Evolutionary conservation across 1,139 yeast species (phyloP), one percentile per base, ranked within the genome.

Genomic region (Nadsonia commutata): DNA sequence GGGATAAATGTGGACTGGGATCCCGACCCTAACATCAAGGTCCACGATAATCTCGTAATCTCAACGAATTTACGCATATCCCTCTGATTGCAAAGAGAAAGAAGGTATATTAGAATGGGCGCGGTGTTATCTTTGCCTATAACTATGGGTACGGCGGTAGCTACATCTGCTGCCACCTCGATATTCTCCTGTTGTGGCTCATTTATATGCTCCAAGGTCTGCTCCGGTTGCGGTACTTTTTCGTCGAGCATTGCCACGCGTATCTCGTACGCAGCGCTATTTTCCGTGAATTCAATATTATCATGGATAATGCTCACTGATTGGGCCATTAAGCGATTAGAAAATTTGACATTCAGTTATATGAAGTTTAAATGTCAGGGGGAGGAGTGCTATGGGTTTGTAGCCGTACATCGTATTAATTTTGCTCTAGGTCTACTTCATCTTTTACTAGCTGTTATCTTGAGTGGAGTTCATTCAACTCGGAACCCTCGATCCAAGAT

Each of bases 221-320:
- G 85, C 39, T 65, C 67, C 21, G 66, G 70, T 36, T 68, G 72
- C 53, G 64, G 66, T 48, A 65, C 65, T 42, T 86, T 64, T 64
- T 80, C 67, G 66, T 81, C 94, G 17, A 78, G 93, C 19, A 71
- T 86, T 22, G 79, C 80, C 36, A 78, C 88, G 6, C 74, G 98
- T 57, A 68, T 88, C 31, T 74, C 86, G 42, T 90, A 90, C 61
- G 98, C 98, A 11, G 55, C 80, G 23, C 65, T 88, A 40, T 75
- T 93, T 48, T 65, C 86, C 38, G 51, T 83, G 38, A 88, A 88
- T 65, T 82, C 94, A 23, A 66, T 86, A 19, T 50, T 90, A 23
- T 83, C 97, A 13, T 90, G 99, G 99, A 66, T 85, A 5, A 84
- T 85, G 64, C 72, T 93, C 48, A 78, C 94, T 19, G 88, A 86